Evolutionary conservation across 2,329 filamentous ascomycete species (phyloP), one percentile per base, ranked within the genome.

Genomic region (Paradendryphiella salina): DNA sequence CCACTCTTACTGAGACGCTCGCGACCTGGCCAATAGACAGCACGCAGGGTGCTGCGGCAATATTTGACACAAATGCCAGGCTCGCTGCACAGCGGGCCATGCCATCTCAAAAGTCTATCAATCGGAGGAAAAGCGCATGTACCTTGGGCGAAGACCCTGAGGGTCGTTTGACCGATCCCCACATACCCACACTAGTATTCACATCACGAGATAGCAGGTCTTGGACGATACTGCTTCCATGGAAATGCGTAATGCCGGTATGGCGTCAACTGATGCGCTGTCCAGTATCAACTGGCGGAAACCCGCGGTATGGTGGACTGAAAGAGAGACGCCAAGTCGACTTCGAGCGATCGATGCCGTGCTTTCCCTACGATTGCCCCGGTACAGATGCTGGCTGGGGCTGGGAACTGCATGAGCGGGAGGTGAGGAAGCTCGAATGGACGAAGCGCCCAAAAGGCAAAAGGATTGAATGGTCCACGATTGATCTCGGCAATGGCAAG

Each of bases 251-350:
- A 29, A 78, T 85, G 29, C 84, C 90, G 0, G 79, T 96, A 26
- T 99, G 94, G 94, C 87, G 93, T 63, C 85, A 84, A 38, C 75
- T 97, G 11, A 87, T 96, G 75, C 90, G 90, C 66, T 90, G 86
- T 52, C 89, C 90, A 0, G 79, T 95, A 0, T 88, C 85, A 0
- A 88, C 85, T 1, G 91, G 91, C 6, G 86, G 87, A 0, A 95
- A 90, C 52, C 88, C 90, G 1, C 81, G 87, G 18, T 90, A 96
- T 60, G 93, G 89, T 1, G 93, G 94, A 0, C 66, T 96, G 26
- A 80, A 89, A 36, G 88, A 99, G 72, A 80, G 85, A 42, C 83
- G 85, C 29, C 93, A 97, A 69, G 80, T 96, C 17, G 78, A 85
- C 0, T 96, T 96, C 66, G 92, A 97, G 74, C 82, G 85, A 15